Base-by-base conservation (phyloP, 129 eudicot genomes). In the Calendula officinalis region DNA sequence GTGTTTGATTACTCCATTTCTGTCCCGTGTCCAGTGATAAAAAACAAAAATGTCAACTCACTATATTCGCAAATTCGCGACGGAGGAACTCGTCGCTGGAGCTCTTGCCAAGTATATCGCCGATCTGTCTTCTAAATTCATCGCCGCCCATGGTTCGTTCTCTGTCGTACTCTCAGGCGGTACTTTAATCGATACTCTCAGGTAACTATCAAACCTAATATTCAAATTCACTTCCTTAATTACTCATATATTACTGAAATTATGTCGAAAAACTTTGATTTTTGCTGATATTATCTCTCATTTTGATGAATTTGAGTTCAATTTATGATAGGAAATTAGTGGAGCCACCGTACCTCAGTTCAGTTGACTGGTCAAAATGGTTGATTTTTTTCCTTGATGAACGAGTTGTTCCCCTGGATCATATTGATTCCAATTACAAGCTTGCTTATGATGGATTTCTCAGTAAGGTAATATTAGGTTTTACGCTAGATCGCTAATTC, bases 81-180 rank as follows among this genome's bases (percentile, higher is more conserved):
- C 77, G 8, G 98, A 91, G 58, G 87, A 79, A 53, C 83, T 76
- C 35, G 83, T 87, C 1, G 82, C 96, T 15, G 74, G 66, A 15
- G 85, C 85, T 66, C 79, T 87, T 45, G 98, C 96, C 0, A 68
- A 61, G 44, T 91, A 91, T 66, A 71, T 82, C 22, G 78, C 81
- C 33, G 77, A 74, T 61, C 81, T 78, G 0, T 91, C 98, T 2
- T 44, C 71, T 8, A 81, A 83, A 17, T 91, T 66, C 54, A 66
- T 82, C 69, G 73, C 75, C 34, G 78, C 73, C 37, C 79, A 89
- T 58, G 96, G 86, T 9, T 89, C 96, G 11, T 84, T 91, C 78
- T 73, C 88, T 16, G 85, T 91, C 37, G 96, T 85, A 13, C 65
- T 87, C 1, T 87, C 98, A 17, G 98, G 98, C 8, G 96, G 98